Evolutionary conservation across 1,284 basidiomycete species (phyloP), one percentile per base, ranked within the genome.

Genomic region (Neonothopanus nambi): DNA sequence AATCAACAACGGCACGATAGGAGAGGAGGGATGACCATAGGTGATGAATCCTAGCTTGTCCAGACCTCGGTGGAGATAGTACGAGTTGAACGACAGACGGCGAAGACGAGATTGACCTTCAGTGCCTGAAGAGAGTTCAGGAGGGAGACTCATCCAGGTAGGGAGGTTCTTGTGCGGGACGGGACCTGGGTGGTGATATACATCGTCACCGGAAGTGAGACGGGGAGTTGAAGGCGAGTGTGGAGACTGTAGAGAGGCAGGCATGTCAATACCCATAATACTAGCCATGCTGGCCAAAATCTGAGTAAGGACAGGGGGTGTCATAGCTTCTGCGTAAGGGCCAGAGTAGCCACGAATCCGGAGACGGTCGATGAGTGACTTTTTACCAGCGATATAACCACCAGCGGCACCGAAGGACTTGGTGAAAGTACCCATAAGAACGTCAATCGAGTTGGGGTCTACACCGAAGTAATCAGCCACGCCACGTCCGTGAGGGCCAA

Each of bases 401-500:
- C 96, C 96, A 0, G 95, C 91, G 2, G 96, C 95, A 55, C 96
- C 97, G 66, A 99, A 99, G 0, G 95, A 98, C 72, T 99, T 99
- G 36, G 96, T 99, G 69, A 99, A 97, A 0, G 96, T 99, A 53
- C 96, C 96, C 96, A 99, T 99, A 59, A 98, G 83, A 59, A 99
- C 83, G 68, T 99, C 96, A 57, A 98, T 80, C 33, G 81, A 79
- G 9, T 79, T 78, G 2, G 95, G 94, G 63, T 93, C 78, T 57
- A 98, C 75, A 53, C 85, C 86, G 70, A 96, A 99, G 76, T 98
- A 99, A 70, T 99, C 95, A 56, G 88, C 87, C 4, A 99, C 92
- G 59, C 96, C 96, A 42, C 96, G 91, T 8, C 96, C 96, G 61
- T 91, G 83, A 7, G 95, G 93, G 33, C 96, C 96, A 37, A 99